Evolutionary conservation across 148 eudicot species (phyloP), one percentile per base, ranked within the genome.

Genomic region (Cornus kousa): DNA sequence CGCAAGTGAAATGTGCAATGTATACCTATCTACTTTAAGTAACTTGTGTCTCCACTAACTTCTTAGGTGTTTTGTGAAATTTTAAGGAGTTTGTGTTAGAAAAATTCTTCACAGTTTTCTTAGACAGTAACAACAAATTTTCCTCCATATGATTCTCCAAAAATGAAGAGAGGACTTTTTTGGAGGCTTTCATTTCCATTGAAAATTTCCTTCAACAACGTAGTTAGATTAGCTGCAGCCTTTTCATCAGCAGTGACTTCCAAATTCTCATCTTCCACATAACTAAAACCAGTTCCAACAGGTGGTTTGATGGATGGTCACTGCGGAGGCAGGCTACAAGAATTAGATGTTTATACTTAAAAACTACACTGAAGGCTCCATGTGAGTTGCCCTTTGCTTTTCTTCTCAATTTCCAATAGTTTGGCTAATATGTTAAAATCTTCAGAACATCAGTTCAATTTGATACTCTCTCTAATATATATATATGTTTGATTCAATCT

Each of bases 261-360:
- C 62, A 78, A 71, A 72, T 43, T 78, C 76, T 50, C 66, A 17
- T 76, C 78, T 28, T 76, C 78, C 78, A 66, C 78, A 66, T 76
- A 76, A 17, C 78, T 76, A 43, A 76, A 76, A 9, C 78, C 78
- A 1, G 78, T 76, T 5, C 71, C 78, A 5, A 76, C 78, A 0
- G 78, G 78, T 83, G 74, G 77, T 81, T 7, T 86, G 88, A 43
- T 86, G 88, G 88, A 80, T 73, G 75, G 82, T 86, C 71, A 86
- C 88, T 33, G 88, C 84, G 66, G 88, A 86, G 84, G 81, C 88
- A 83, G 55, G 82, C 86, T 12, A 84, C 86, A 73, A 74, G 83
- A 33, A 83, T 83, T 78, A 83, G 88, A 69, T 78, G 77, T 57
- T 74, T 86, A 48, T 83, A 86, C 78, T 73, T 86, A 83, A 79